phyloP scores from a whole-genome alignment of 106 monocot species.

The Cymbidium sinense region DNA sequence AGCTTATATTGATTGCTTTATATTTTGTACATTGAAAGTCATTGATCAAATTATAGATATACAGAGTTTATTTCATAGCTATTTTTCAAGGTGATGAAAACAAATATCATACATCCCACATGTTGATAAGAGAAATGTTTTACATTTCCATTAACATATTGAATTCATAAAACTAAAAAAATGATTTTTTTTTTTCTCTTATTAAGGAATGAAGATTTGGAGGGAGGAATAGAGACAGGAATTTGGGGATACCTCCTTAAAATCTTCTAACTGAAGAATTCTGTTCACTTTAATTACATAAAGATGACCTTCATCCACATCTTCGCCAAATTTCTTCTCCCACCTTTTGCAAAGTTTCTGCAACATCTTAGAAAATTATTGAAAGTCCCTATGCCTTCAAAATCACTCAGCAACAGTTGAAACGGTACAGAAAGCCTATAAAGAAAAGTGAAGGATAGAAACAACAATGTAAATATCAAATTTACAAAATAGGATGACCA shows the following conservation, averaged over 20 bases:
- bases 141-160: background rate
- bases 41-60: background rate
- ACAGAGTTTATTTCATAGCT: background rate
- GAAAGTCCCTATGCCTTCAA: background rate
- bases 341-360: slow-evolving; percentile 74
- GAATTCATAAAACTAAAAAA: background rate
- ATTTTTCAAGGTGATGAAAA: background rate
- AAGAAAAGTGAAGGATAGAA: background rate
- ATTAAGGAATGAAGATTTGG: background rate
- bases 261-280: slow-evolving; percentile 78
- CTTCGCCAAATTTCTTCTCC: slow-evolving; percentile 86
- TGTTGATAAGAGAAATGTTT: background rate
- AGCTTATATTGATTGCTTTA: background rate
- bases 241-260: slow-evolving; percentile 62
- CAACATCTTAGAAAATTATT: slow-evolving; percentile 12
- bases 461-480: background rate
- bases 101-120: background rate
- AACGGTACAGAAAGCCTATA: background rate
- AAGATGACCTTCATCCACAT: slow-evolving; percentile 44
- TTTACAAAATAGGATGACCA: background rate
- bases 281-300: slow-evolving; percentile 70
- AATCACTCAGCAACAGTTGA: background rate
- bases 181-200: background rate
- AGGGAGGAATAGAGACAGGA: background rate
- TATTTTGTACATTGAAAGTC: background rate